These are phyloP conservation scores for Huntiella omanensis DNA, from an alignment of 2,329 filamentous ascomycete genomes.

Conservation along the genomic window DNA sequence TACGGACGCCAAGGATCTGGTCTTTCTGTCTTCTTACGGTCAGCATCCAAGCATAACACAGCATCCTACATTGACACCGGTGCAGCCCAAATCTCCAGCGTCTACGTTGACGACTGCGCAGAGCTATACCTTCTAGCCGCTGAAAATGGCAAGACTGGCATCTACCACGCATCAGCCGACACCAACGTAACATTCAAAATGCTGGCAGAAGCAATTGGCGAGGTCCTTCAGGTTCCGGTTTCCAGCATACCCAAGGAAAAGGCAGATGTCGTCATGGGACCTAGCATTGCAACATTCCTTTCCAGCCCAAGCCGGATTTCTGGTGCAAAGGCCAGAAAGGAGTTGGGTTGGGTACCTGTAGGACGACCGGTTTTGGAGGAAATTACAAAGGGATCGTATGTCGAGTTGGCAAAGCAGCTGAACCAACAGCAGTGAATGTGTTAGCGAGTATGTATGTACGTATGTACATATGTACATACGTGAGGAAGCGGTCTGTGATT, in stretches of 20 bases:
- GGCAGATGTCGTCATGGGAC: slow-evolving; percentile 16
- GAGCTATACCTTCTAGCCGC: slow-evolving; percentile 21
- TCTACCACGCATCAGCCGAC: slow-evolving; percentile 19
- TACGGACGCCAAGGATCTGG: slow-evolving; percentile 24
- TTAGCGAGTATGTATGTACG: too few relatives aligned
- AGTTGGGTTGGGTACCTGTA: slow-evolving; percentile 22
- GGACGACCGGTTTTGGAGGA: slow-evolving; percentile 20
- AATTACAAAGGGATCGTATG: slow-evolving; percentile 15
- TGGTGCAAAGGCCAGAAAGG: slow-evolving; percentile 19
- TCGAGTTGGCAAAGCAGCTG: slow-evolving; percentile 11
- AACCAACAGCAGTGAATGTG: background rate
- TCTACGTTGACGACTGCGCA: slow-evolving; percentile 26
- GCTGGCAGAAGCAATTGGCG: slow-evolving; percentile 15
- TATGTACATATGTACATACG: too few relatives aligned
- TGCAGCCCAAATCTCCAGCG: slow-evolving; percentile 15
- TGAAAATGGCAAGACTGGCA: slow-evolving; percentile 18
- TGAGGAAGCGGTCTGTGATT: too few relatives aligned
- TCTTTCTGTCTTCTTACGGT: slow-evolving; percentile 16
- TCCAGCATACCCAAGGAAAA: slow-evolving; percentile 12
- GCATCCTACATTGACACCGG: slow-evolving; percentile 18
- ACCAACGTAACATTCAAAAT: slow-evolving; percentile 19
- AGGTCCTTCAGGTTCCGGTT: slow-evolving; percentile 14
- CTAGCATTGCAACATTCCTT: slow-evolving; percentile 20
- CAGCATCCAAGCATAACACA: slow-evolving; percentile 16
- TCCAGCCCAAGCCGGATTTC: slow-evolving; percentile 18